Evolutionary conservation across 2,329 filamentous ascomycete species (phyloP), one percentile per base, ranked within the genome.

Genomic region (Dothideomycetes sp.): DNA sequence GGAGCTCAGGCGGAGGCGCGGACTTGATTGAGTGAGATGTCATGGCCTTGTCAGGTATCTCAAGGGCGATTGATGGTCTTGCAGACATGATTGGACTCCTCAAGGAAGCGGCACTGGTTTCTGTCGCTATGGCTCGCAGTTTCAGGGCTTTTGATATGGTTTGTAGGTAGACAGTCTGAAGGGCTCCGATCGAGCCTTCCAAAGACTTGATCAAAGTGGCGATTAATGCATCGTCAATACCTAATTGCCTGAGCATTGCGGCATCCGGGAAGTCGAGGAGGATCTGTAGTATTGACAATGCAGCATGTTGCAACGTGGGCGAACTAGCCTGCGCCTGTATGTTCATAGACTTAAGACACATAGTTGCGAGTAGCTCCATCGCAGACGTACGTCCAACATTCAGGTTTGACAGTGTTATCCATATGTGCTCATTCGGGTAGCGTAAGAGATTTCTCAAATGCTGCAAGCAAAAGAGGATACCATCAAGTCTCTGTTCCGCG

Each of bases 391-490:
- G 36, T 12, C 19, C 23, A n/a, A 45, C 29, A 7, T 44, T 24
- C 4, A 44, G 31, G 17, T 30, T 34, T 3, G 43, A 33, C 5
- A 48, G 44, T 10, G 45, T 38, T 8, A 41, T 68, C 82, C 84
- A 88, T 7, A 81, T 78, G 37, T 73, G 71, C 32, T 82, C 78
- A 15, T 73, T 82, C 43, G 77, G 75, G 60, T 76, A 79, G 18
- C 74, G 70, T 12, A 94, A 64, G 18, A 93, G 71, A 49, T 85
- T 82, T 4, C 78, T 78, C 1, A 94, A 59, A 2, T 82, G 82
- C 37, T 76, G 76, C 15, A 95, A 63, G 52, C 89, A 82, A 58
- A 94, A 72, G 46, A 83, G 81, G 6, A 87, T 69, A 49, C 93
- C 83, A 47, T 86, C 47, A 8, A 52, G 12, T n/a, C 35, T 28